Evolutionary conservation across 106 monocot species (phyloP).

Genomic region (Apostasia ramifera): DNA sequence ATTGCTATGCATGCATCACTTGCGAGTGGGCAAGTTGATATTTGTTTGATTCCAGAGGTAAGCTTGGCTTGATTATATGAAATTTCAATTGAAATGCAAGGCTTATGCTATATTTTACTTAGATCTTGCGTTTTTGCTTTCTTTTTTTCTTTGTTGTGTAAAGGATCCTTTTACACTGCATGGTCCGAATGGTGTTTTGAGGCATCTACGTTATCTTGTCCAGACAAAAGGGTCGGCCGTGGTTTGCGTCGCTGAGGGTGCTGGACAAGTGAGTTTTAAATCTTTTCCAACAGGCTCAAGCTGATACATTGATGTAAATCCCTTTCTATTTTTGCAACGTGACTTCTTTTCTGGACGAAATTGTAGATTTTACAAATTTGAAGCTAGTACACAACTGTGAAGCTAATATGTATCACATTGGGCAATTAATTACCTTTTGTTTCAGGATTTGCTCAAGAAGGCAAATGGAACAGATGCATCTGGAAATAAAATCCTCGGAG

Average conservation of each 20-base stretch:
- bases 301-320: too few relatives aligned
- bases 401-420: too few relatives aligned
- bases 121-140: background rate
- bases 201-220: slow-evolving; percentile 60
- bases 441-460: slow-evolving; percentile 42
- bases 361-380: too few relatives aligned
- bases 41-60: slow-evolving; percentile 95
- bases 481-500: slow-evolving; percentile 41
- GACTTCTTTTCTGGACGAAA: too few relatives aligned
- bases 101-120: slow-evolving; percentile 23
- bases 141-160: slow-evolving; percentile 1
- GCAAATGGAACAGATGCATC: slow-evolving; percentile 47
- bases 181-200: slow-evolving; percentile 64
- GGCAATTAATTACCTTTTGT: background rate
- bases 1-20: slow-evolving; percentile 95
- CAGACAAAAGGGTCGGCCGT: slow-evolving; percentile 70
- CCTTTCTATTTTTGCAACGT: too few relatives aligned
- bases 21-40: slow-evolving; percentile 89
- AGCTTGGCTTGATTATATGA: background rate
- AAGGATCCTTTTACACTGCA: slow-evolving; percentile 76
- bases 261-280: slow-evolving; percentile 55
- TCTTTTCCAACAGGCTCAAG: background rate
- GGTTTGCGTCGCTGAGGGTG: slow-evolving; percentile 80
- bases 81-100: slow-evolving; percentile 15
- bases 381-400: too few relatives aligned